Evolutionary conservation across 1,139 yeast species (phyloP).

Genomic region (Pichia terricola): DNA sequence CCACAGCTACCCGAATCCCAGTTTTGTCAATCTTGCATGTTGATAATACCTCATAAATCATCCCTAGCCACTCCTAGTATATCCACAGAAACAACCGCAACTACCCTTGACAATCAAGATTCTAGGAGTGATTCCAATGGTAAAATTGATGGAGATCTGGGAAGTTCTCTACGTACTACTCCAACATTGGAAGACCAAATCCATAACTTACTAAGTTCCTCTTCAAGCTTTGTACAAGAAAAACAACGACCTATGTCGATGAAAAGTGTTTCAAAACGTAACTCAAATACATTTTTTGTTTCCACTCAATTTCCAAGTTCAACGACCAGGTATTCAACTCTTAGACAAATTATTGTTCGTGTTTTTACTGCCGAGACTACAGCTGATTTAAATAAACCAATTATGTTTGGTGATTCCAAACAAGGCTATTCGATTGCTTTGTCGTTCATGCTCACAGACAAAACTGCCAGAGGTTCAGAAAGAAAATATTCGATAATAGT

Average conservation of each 20-base stretch:
- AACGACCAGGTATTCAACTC: constrained; percentile 41
- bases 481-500: constrained; percentile 61
- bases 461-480: constrained; percentile 70
- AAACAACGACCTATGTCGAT: constrained; percentile 11
- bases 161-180: constrained; percentile 3
- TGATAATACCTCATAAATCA: constrained; percentile 22
- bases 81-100: background rate
- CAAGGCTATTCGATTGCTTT: constrained; percentile 61
- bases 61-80: background rate
- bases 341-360: constrained; percentile 53
- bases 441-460: constrained; percentile 60
- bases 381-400: constrained; percentile 55
- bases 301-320: constrained; percentile 61
- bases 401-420: constrained; percentile 59
- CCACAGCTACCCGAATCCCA: constrained; percentile 31
- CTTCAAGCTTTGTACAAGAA: background rate
- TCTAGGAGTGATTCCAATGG: background rate
- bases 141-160: background rate
- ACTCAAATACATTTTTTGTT: constrained; percentile 19
- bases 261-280: constrained; percentile 6
- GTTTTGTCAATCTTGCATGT: constrained; percentile 50
- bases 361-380: constrained; percentile 67
- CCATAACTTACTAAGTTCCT: constrained; percentile 2
- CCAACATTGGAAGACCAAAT: constrained; percentile 10
- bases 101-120: background rate